These are phyloP conservation scores for Alternaria rosae DNA, from an alignment of 2,329 filamentous ascomycete species.

Conservation along the genomic window DNA sequence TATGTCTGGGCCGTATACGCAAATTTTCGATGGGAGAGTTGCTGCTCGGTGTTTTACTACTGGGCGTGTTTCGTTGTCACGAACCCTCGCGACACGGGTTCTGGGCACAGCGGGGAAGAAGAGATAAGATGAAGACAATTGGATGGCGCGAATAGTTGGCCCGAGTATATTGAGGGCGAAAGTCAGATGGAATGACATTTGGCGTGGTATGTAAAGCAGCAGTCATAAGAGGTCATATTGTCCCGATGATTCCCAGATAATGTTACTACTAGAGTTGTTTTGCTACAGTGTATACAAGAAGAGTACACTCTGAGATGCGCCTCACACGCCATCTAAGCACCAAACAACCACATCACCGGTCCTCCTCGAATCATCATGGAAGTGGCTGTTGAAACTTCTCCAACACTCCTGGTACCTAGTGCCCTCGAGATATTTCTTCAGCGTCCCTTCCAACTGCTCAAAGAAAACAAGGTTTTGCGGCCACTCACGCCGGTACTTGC, in stretches of 20 bases:
- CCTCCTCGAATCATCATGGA: conserved; percentile 68
- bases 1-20: not conserved
- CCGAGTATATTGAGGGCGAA: not conserved
- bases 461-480: conserved; percentile 63
- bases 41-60: not conserved
- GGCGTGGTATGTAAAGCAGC: not conserved
- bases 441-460: conserved; percentile 61
- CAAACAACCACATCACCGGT: conserved; percentile 69
- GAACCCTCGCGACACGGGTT: not conserved
- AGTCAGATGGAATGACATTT: not conserved
- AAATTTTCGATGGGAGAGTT: not conserved
- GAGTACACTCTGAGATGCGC: not conserved
- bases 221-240: not conserved
- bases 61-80: not conserved
- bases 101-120: not conserved
- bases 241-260: not conserved
- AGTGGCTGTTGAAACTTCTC: conserved; percentile 67
- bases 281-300: not conserved
- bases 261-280: not conserved
- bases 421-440: conserved; percentile 53
- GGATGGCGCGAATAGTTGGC: not conserved
- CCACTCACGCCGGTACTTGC: conserved; percentile 44
- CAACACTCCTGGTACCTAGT: conserved; percentile 65
- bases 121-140: not conserved
- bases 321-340: conserved; percentile 48